Percentiles rank a stretch among this genome's conserved stretches.
These are phyloP conservation scores for Entoloma clypeatum DNA, from an alignment of 1,284 basidiomycete species.

Conservation along the genomic window DNA sequence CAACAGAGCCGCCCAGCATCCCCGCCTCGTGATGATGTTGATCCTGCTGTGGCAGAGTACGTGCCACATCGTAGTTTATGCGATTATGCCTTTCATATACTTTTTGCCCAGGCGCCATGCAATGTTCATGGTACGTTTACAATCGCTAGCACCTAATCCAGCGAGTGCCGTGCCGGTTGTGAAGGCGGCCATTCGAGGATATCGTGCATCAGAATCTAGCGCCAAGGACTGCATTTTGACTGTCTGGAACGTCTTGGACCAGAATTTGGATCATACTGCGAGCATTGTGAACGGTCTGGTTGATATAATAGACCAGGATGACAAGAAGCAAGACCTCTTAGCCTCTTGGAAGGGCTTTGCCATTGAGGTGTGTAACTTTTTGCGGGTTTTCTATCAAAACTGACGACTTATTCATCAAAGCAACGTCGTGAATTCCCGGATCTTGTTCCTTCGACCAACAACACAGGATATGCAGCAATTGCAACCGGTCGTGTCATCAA, in stretches of 20 bases:
- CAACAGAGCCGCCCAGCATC: conserved; percentile 41
- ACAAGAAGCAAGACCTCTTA: conserved; percentile 77
- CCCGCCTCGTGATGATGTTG: conserved; percentile 44
- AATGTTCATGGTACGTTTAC: conserved; percentile 66
- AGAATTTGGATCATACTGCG: conserved; percentile 72
- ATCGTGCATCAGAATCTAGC: conserved; percentile 72
- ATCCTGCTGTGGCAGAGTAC: conserved; percentile 54
- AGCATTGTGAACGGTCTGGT: conserved; percentile 78
- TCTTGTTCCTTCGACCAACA: conserved; percentile 57
- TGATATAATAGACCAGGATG: conserved; percentile 79
- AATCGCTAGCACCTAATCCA: conserved; percentile 66
- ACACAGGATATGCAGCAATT: conserved; percentile 72
- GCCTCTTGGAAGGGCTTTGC: conserved; percentile 82
- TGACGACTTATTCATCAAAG: conserved; percentile 56
- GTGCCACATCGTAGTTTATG: conserved; percentile 21
- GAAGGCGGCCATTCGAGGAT: conserved; percentile 78
- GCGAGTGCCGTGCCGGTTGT: conserved; percentile 73
- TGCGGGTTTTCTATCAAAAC: background rate
- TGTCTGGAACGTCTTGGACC: conserved; percentile 81
- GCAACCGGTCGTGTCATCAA: conserved; percentile 79
- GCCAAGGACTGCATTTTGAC: conserved; percentile 86
- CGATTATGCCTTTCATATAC: conserved; percentile 1
- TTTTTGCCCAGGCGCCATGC: conserved; percentile 57
- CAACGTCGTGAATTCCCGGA: conserved; percentile 85
- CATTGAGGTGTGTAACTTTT: conserved; percentile 56